Base-by-base conservation (phyloP, 805 yeast species). In the Ogataea methylovora region DNA sequence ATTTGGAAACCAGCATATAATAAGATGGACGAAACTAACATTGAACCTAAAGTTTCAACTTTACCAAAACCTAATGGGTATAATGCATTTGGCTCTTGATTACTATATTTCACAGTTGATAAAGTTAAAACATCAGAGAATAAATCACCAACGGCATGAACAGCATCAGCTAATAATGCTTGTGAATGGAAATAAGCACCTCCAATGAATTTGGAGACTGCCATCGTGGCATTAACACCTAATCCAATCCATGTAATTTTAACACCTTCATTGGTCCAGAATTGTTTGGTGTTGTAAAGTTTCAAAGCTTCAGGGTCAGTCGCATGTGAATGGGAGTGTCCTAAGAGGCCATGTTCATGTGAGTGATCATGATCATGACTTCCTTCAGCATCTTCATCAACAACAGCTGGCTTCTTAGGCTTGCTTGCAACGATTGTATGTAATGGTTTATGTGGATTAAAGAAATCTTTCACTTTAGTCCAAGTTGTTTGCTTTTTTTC, bases 171-270 rank as follows among this genome's bases (percentile, higher is more conserved):
- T 32, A 88, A 55, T 37, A 92, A 70, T 2, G 97, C 88, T 55
- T 88, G 96, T 0, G 98, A 92, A 56, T 92, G 95, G 71, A 92
- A 92, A 25, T 77, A 77, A 13, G 85, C 66, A 7, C 98, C 98
- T 21, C 97, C 97, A 16, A 77, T 58, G 19, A 87, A 88, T 56
- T 92, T 92, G 22, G 88, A 79, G 2, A 73, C 63, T 0, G 95
- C 97, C 80, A 92, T 79, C 11, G 83, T 77, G 10, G 85, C 75
- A 53, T 92, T 92, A 28, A 84, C 85, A 20, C 78, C 60, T 27
- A 90, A 67, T 0, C 98, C 98, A 33, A 90, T 66, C 84, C 95
- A 83, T 0, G 98, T 90, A 46, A 90, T 87, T 45, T 92, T 70
- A 13, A 86, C 94, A 10, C 94, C 96, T 3, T 95, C 94, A 51